Evolutionary conservation across 2,329 filamentous ascomycete species (phyloP).

Genomic region (Pseudocercospora fijiensis): DNA sequence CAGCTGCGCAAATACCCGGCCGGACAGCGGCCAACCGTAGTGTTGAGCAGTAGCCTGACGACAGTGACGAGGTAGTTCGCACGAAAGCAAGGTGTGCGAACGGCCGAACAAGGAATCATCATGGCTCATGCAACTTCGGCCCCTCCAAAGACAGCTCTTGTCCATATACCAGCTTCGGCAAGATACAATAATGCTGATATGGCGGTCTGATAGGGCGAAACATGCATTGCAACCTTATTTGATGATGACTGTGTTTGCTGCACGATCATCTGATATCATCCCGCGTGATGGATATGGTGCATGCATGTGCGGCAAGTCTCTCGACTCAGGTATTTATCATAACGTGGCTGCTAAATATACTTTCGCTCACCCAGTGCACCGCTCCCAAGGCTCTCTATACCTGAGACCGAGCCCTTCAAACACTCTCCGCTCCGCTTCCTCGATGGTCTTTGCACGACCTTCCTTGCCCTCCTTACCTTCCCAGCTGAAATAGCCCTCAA

Average conservation of each 20-base stretch:
- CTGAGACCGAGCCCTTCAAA: constrained; percentile 72
- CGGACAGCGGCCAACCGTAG: neutral
- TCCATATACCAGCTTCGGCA: neutral
- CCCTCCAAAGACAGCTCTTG: neutral
- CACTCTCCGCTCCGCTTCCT: constrained; percentile 74
- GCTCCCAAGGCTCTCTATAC: constrained; percentile 45
- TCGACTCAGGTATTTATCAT: neutral
- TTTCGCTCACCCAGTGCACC: constrained; percentile 44
- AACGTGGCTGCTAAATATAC: neutral
- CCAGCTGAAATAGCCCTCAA: constrained; percentile 79
- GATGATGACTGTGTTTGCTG: neutral
- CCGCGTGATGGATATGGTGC: neutral
- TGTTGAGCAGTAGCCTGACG: neutral
- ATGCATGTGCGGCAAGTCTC: neutral
- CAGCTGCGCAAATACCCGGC: neutral
- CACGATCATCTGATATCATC: neutral
- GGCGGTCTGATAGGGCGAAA: no score
- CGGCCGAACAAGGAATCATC: neutral
- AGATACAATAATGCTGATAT: no score
- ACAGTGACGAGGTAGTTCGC: neutral
- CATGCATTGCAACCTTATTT: neutral
- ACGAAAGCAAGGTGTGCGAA: neutral
- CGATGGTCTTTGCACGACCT: constrained; percentile 53
- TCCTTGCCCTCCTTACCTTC: constrained; percentile 44
- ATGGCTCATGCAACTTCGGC: neutral